Percentiles rank a stretch among this genome's conserved stretches.
These are phyloP conservation scores for Symbiodinium natans DNA, from an alignment of 73 alveolate genomes.

Conservation along the genomic window DNA sequence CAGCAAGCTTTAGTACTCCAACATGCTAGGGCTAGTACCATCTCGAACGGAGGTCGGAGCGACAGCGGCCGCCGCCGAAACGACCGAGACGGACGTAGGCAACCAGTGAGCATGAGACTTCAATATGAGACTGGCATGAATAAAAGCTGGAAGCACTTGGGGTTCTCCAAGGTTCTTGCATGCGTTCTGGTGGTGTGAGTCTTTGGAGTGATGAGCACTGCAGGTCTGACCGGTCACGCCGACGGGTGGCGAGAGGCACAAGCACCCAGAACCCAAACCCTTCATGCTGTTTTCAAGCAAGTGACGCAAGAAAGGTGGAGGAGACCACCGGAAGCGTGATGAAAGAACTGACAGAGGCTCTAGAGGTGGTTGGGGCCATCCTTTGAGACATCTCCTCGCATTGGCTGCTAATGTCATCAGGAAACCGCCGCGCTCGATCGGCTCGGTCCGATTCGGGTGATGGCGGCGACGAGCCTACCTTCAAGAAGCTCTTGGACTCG, in stretches of 20 bases:
- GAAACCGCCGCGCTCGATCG: not conserved
- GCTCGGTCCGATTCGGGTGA: no score
- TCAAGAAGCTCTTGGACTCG: slow-evolving; percentile 56
- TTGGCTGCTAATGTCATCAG: no score
- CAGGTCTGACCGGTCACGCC: slow-evolving; percentile 4
- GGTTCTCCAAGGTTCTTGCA: not conserved
- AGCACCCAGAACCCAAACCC: no score
- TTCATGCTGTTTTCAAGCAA: no score
- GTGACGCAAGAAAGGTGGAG: not conserved
- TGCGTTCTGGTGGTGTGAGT: not conserved
- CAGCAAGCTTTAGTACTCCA: no score
- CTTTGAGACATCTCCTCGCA: no score
- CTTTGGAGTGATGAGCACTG: not conserved
- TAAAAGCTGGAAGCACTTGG: not conserved
- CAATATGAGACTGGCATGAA: not conserved
- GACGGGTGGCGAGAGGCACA: not conserved
- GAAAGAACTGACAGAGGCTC: not conserved
- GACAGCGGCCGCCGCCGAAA: not conserved
- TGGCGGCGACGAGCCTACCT: not conserved
- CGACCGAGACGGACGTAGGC: not conserved
- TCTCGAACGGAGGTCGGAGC: not conserved
- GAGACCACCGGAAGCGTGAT: slow-evolving; percentile 3
- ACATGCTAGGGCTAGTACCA: no score
- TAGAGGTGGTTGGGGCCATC: not conserved
- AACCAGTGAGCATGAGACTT: not conserved